Evolutionary conservation across 177 flowering plant genomes (phyloP).

Genomic region (Vitis hybrid): DNA sequence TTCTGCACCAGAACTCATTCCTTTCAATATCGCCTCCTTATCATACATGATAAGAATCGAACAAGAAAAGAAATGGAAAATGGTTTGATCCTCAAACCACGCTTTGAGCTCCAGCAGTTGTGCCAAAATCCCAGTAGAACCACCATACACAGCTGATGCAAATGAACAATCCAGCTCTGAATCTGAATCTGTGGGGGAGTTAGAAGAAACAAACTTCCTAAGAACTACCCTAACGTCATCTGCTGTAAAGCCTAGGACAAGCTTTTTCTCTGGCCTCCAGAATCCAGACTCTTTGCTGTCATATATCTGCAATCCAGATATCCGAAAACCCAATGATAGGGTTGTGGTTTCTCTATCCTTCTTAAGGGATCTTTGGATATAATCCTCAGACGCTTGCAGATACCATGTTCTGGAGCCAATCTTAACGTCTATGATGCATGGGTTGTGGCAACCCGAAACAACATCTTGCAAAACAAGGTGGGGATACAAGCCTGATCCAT

Average conservation of each 20-base stretch:
- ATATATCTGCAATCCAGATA: slow-evolving; percentile 55
- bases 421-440: slow-evolving; percentile 61
- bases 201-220: slow-evolving; percentile 63
- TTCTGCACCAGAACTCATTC: slow-evolving; percentile 28
- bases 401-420: slow-evolving; percentile 80
- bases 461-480: slow-evolving; percentile 65
- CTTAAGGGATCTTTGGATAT: slow-evolving; percentile 46
- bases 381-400: slow-evolving; percentile 52
- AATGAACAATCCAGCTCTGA: slow-evolving; percentile 43
- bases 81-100: slow-evolving; percentile 77
- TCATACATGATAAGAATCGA: slow-evolving; percentile 60
- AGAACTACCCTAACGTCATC: slow-evolving; percentile 44
- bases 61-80: slow-evolving; percentile 57
- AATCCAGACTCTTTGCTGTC: slow-evolving; percentile 35
- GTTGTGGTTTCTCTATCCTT: slow-evolving; percentile 51
- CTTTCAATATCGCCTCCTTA: slow-evolving; percentile 29
- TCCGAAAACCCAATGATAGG: slow-evolving; percentile 50
- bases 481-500: slow-evolving; percentile 57
- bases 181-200: slow-evolving; percentile 17
- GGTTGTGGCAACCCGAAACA: slow-evolving; percentile 24
- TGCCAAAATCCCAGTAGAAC: slow-evolving; percentile 55
- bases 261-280: slow-evolving; percentile 53
- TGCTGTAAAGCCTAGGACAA: slow-evolving; percentile 19
- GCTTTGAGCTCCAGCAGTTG: slow-evolving; percentile 62
- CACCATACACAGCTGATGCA: slow-evolving; percentile 60